Evolutionary conservation across 495 filamentous ascomycete genomes (phyloP).

Genomic region (Penicillium pancosmium): DNA sequence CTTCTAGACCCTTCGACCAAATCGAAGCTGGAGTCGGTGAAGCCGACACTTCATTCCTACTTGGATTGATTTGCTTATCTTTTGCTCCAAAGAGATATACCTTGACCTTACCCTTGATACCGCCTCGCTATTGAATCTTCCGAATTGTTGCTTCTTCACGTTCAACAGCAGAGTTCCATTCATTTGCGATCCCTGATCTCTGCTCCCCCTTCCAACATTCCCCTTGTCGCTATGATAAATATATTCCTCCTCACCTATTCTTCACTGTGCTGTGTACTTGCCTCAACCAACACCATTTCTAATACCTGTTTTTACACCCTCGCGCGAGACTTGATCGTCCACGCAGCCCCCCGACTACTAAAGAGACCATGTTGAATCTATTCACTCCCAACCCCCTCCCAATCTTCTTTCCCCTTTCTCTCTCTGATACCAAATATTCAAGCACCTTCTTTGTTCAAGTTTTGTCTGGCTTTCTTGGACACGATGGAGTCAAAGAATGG

Average conservation of each 20-base stretch:
- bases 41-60: not conserved
- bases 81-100: not conserved
- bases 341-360: conserved; percentile 2
- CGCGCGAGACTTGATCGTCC: conserved; percentile 5
- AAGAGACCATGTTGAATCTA: conserved; percentile 15
- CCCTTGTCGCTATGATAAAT: conserved; percentile 36
- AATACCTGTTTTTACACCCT: conserved; percentile 20
- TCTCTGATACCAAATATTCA: conserved; percentile 34
- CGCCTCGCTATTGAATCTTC: conserved; percentile 10
- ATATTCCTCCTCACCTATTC: conserved; percentile 28
- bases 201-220: conserved; percentile 18
- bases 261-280: conserved; percentile 21
- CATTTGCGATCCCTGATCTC: conserved; percentile 4
- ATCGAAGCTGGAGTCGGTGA: not conserved
- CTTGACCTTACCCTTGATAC: conserved; percentile 7
- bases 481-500: conserved; percentile 14
- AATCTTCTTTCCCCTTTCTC: conserved; percentile 10
- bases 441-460: conserved; percentile 28
- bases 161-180: conserved; percentile 8
- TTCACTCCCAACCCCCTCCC: conserved; percentile 3
- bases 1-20: conserved; percentile 30
- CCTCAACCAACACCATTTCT: conserved; percentile 16
- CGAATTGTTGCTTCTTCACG: conserved; percentile 2
- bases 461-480: conserved; percentile 31
- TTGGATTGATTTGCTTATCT: conserved; percentile 1